Evolutionary conservation across 805 yeast genomes (phyloP).

Genomic region (Lipomyces anomalus): DNA sequence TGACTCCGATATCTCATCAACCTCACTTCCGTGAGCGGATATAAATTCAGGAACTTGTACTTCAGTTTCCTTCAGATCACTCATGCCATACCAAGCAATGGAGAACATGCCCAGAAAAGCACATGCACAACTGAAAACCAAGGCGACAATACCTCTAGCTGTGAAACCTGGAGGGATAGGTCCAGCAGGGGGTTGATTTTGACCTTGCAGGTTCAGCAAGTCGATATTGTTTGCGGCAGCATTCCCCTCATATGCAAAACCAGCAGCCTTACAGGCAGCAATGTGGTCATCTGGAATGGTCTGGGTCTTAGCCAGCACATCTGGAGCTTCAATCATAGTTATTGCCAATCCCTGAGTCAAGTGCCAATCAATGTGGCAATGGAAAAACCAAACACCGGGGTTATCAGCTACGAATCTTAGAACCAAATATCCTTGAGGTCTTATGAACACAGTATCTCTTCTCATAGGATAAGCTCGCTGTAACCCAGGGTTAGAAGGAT

Average conservation of each 20-base stretch:
- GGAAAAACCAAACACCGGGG: conserved; percentile 99
- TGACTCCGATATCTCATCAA: no score
- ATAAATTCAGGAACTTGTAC: conserved; percentile 53
- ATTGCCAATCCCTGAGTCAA: conserved; percentile 88
- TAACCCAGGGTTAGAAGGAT: conserved; percentile 44
- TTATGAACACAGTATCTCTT: conserved; percentile 75
- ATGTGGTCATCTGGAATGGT: conserved; percentile 56
- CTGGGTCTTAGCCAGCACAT: conserved; percentile 48
- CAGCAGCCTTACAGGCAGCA: conserved; percentile 50
- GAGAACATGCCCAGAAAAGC: conserved; percentile 76
- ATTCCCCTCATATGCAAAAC: conserved; percentile 60
- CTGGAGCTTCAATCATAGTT: conserved; percentile 77
- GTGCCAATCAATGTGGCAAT: conserved; percentile 99
- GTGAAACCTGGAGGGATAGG: conserved; percentile 84
- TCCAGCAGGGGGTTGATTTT: conserved; percentile 55
- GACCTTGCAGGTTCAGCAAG: conserved; percentile 62
- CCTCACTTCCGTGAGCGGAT: no score
- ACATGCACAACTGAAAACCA: conserved; percentile 82
- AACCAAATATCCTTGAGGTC: conserved; percentile 80
- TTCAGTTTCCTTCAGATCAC: conserved; percentile 70
- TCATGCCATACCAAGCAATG: conserved; percentile 77
- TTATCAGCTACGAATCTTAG: conserved; percentile 85
- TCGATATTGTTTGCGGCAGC: conserved; percentile 78
- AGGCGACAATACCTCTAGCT: conserved; percentile 88
- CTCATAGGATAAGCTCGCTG: conserved; percentile 71